phyloP scores from a whole-genome alignment of 148 eudicot species.

The Camellia japonica region DNA sequence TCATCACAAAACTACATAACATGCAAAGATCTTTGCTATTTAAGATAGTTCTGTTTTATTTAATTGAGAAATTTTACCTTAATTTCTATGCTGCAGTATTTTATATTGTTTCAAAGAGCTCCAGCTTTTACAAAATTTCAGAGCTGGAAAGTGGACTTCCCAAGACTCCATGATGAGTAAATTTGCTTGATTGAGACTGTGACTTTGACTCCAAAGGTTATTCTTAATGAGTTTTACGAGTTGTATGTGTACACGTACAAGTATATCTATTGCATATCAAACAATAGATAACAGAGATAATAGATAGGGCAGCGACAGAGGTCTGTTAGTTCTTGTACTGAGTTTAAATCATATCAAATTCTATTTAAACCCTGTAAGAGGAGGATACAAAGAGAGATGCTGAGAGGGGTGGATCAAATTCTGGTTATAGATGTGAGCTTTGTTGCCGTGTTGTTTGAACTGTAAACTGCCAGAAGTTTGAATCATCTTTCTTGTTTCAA shows the following conservation, averaged over 20 bases:
- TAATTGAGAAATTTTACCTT: neutral
- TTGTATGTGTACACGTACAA: neutral
- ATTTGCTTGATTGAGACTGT: neutral
- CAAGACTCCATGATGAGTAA: conserved; percentile 22
- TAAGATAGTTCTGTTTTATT: neutral
- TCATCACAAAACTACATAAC: neutral
- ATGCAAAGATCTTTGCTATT: neutral
- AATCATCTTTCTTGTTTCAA: neutral
- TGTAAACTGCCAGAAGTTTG: neutral
- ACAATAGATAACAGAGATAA: neutral
- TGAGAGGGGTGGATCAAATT: too few species aligned
- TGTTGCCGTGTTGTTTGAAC: too few species aligned
- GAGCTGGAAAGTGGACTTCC: conserved; percentile 74
- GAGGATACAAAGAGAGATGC: too few species aligned
- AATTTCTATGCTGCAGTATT: conserved; percentile 58
- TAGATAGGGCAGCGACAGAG: neutral
- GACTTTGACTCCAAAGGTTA: neutral
- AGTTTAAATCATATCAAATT: too few species aligned
- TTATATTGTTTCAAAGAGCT: conserved; percentile 61
- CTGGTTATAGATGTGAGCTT: too few species aligned
- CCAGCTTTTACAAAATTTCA: conserved; percentile 73
- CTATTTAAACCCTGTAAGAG: too few species aligned
- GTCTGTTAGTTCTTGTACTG: neutral
- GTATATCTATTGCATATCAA: neutral
- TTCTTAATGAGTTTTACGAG: neutral